Percentiles rank a stretch among this genome's conserved stretches.
Conservation (phyloP, 2,329 filamentous ascomycete species). For the Penicillium sp. region DNA sequence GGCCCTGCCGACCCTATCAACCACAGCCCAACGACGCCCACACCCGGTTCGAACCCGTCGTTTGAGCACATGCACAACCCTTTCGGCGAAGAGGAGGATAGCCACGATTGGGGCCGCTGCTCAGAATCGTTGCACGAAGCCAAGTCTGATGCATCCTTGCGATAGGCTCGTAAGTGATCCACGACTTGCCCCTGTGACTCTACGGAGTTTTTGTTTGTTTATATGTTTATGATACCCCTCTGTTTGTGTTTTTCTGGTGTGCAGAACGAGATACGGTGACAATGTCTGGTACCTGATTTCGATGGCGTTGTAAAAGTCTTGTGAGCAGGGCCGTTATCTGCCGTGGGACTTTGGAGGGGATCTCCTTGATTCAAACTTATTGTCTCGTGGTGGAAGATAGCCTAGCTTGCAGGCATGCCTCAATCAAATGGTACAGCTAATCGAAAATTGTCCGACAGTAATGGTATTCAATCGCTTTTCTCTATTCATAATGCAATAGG, state of each 20-base stretch:
- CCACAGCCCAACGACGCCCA: background rate
- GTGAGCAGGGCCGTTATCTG: background rate
- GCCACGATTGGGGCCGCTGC: background rate
- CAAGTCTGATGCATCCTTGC: background rate
- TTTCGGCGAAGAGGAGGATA: slow-evolving; percentile 1
- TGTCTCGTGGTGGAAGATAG: too few species aligned
- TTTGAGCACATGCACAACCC: background rate
- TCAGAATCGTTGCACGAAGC: background rate
- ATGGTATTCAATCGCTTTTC: background rate
- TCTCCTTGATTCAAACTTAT: background rate
- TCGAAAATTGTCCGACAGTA: too few species aligned
- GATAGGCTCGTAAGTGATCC: background rate
- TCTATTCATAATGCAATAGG: background rate
- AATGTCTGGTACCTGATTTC: background rate
- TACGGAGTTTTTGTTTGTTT: background rate
- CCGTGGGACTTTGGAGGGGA: background rate
- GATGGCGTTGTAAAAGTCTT: background rate
- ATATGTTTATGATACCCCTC: background rate
- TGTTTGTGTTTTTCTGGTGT: background rate
- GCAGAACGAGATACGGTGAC: background rate
- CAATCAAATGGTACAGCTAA: too few species aligned
- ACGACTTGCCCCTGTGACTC: background rate
- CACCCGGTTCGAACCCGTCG: background rate
- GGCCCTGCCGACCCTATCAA: background rate
- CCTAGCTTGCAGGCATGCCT: too few species aligned